Evolutionary conservation across 2,329 filamentous ascomycete genomes (phyloP).

Genomic region (Aspergillus intermedius): DNA sequence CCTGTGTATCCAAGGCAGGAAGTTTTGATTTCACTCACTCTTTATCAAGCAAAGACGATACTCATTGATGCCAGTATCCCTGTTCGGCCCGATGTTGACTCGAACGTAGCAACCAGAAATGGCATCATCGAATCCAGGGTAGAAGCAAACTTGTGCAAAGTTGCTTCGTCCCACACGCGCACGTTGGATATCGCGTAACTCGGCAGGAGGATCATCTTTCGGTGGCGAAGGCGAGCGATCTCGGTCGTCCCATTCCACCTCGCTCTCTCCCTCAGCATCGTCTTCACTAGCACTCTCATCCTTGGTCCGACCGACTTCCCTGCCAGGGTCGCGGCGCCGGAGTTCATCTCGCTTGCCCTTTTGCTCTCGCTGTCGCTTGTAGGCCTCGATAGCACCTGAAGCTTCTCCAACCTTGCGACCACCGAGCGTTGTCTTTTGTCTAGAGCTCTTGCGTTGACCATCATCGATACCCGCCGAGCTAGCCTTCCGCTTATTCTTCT

Average conservation of each 20-base stretch:
- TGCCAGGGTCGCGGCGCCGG: constrained; percentile 36
- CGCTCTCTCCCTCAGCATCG: constrained; percentile 65
- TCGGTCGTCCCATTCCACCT: constrained; percentile 67
- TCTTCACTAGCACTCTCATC: constrained; percentile 56
- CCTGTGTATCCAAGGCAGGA: background rate
- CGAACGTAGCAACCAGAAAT: constrained; percentile 81
- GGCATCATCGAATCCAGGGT: constrained; percentile 76
- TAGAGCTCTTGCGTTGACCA: constrained; percentile 63
- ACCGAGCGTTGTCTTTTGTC: constrained; percentile 62
- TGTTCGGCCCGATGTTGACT: constrained; percentile 73
- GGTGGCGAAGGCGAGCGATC: constrained; percentile 44
- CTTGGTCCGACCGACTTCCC: constrained; percentile 55
- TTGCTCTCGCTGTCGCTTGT: constrained; percentile 56
- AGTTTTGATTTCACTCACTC: constrained; percentile 45
- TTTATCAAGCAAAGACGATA: constrained; percentile 90
- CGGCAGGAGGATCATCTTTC: constrained; percentile 63
- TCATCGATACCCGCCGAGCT: constrained; percentile 74
- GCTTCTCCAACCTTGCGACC: constrained; percentile 62
- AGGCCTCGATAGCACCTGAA: constrained; percentile 66
- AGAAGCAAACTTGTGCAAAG: constrained; percentile 88
- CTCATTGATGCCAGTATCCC: constrained; percentile 62
- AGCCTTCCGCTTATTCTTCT: constrained; percentile 65
- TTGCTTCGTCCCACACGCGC: constrained; percentile 76
- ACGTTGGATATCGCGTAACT: constrained; percentile 75
- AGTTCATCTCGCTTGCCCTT: constrained; percentile 46